A percentile compares a stretch with the other conserved stretches of the same genome.
These are phyloP conservation scores for Linaria vulgaris DNA, from an alignment of 257 asterid genomes.

Conservation along the genomic window DNA sequence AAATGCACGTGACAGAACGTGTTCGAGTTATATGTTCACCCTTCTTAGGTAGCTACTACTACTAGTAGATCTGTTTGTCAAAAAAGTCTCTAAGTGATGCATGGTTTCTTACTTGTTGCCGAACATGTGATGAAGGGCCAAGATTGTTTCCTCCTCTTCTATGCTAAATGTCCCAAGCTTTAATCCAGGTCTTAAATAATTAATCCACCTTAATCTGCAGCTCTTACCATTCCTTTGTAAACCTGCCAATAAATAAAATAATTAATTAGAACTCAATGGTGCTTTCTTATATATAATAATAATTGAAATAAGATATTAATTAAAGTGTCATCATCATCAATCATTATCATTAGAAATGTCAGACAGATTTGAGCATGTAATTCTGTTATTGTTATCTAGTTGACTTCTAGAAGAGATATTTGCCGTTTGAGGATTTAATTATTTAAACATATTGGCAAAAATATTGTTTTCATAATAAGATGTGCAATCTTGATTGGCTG, in stretches of 20 bases:
- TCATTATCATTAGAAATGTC: conserved; percentile 4
- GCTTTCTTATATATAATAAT: background rate
- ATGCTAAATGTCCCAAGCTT: conserved; percentile 61
- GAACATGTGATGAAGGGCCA: conserved; percentile 63
- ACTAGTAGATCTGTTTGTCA: no score
- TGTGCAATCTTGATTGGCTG: conserved; percentile 21
- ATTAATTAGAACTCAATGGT: conserved; percentile 5
- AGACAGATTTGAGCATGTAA: conserved; percentile 10
- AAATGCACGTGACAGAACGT: no score
- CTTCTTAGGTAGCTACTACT: no score
- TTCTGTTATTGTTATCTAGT: conserved; percentile 8
- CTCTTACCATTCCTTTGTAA: conserved; percentile 88
- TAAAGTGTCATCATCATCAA: conserved; percentile 18
- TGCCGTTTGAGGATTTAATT: conserved; percentile 19
- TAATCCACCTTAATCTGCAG: conserved; percentile 88
- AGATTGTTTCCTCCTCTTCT: conserved; percentile 59
- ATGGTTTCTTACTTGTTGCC: conserved; percentile 81
- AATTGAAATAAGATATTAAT: background rate
- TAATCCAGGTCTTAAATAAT: conserved; percentile 78
- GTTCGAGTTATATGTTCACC: no score
- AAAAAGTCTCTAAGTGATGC: background rate
- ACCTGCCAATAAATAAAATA: conserved; percentile 41
- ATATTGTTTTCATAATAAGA: conserved; percentile 9
- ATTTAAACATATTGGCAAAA: background rate
- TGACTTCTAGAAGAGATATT: conserved; percentile 25